These are phyloP conservation scores for Aspergillus pseudoterreus DNA, from an alignment of 2,329 filamentous ascomycete genomes.

Conservation along the genomic window DNA sequence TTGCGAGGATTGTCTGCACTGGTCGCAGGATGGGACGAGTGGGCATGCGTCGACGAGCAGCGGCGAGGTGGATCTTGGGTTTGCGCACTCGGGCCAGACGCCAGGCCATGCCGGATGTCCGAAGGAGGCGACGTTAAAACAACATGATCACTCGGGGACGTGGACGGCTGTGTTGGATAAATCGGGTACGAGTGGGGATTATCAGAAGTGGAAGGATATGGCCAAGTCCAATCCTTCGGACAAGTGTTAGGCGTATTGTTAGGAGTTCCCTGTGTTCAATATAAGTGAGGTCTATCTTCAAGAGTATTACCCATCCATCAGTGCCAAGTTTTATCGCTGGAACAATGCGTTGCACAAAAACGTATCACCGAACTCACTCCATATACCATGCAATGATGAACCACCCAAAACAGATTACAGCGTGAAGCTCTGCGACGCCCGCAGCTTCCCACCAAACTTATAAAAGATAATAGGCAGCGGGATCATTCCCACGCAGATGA, in stretches of 20 bases:
- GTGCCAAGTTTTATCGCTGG: neutral
- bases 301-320: too few relatives aligned
- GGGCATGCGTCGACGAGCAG: slow-evolving; percentile 44
- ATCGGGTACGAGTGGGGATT: neutral
- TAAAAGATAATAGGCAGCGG: neutral
- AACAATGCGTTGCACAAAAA: too few relatives aligned
- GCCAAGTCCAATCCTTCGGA: neutral
- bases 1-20: slow-evolving; percentile 56
- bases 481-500: neutral
- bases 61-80: slow-evolving; percentile 50
- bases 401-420: neutral
- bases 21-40: slow-evolving; percentile 47
- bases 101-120: slow-evolving; percentile 3
- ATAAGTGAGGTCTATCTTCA: too few relatives aligned
- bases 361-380: too few relatives aligned
- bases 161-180: slow-evolving; percentile 6
- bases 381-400: neutral
- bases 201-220: slow-evolving; percentile 1
- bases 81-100: slow-evolving; percentile 47
- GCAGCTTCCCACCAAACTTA: neutral
- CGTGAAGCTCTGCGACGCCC: neutral
- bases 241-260: neutral
- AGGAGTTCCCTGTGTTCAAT: too few relatives aligned
- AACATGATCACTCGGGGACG: slow-evolving; percentile 4
- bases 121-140: neutral